phyloP scores from a whole-genome alignment of 805 yeast species.

The Nakazawaea siamensis region DNA sequence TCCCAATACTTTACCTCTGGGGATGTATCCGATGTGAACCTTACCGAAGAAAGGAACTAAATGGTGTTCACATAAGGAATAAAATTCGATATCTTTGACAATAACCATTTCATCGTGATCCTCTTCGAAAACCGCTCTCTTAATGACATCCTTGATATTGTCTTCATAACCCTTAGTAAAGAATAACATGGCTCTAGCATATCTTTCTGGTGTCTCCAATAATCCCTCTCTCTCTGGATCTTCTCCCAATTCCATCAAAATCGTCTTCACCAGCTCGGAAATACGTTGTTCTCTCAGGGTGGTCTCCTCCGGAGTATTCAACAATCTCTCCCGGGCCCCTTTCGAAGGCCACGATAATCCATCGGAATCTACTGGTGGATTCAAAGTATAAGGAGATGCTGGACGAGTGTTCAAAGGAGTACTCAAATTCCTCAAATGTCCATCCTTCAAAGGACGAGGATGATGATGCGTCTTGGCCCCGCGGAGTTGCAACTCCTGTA shows the following conservation, averaged over 20 bases:
- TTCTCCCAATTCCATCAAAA: constrained; percentile 83
- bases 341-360: constrained; percentile 91
- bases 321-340: constrained; percentile 76
- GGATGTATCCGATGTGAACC: constrained; percentile 96
- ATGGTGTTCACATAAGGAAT: constrained; percentile 95
- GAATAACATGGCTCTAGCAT: constrained; percentile 92
- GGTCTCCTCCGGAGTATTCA: constrained; percentile 59
- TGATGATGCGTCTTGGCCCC: too few species aligned
- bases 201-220: constrained; percentile 89
- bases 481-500: too few species aligned
- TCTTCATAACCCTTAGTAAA: constrained; percentile 97
- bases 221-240: constrained; percentile 85
- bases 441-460: constrained; percentile 25
- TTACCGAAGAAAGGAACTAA: constrained; percentile 96
- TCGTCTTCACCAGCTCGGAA: constrained; percentile 74
- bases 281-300: constrained; percentile 64
- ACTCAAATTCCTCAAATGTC: constrained; percentile 25
- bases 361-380: constrained; percentile 82
- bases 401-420: constrained; percentile 71
- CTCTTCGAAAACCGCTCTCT: constrained; percentile 93
- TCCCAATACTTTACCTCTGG: constrained; percentile 88
- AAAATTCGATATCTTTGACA: constrained; percentile 88
- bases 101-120: constrained; percentile 99
- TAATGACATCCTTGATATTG: constrained; percentile 84
- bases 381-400: constrained; percentile 74